Evolutionary conservation across 768 basidiomycete species (phyloP).

Genomic region (Pisolithus orientalis): DNA sequence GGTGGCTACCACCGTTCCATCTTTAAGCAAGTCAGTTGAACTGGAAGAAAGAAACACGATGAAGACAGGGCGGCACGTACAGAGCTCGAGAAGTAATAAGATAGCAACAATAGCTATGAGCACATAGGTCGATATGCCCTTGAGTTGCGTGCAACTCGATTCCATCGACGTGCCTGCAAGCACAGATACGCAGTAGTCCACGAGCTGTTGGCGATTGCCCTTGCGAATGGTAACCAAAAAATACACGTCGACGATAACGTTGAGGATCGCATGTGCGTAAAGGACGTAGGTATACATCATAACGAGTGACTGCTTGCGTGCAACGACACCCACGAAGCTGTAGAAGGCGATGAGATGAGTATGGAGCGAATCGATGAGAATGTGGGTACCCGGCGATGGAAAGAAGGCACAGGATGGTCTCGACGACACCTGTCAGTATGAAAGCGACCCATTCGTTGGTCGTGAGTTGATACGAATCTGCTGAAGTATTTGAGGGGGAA

Average conservation of each 20-base stretch:
- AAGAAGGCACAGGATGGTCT: constrained; percentile 45
- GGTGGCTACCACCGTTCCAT: constrained; percentile 46
- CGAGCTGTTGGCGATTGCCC: constrained; percentile 37
- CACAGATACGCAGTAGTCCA: constrained; percentile 39
- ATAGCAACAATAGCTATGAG: constrained; percentile 39
- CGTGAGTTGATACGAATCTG: constrained; percentile 30
- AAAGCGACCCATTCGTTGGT: constrained; percentile 35
- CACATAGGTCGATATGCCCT: constrained; percentile 37
- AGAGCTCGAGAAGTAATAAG: constrained; percentile 49
- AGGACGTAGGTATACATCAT: constrained; percentile 50
- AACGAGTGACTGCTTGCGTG: constrained; percentile 56
- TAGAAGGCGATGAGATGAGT: constrained; percentile 1
- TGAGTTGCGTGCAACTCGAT: constrained; percentile 38
- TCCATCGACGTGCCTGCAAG: constrained; percentile 36
- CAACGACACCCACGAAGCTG: constrained; percentile 59
- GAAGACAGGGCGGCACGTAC: constrained; percentile 32
- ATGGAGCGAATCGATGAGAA: not conserved
- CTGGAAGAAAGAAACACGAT: not conserved
- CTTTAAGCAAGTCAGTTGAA: constrained; percentile 24
- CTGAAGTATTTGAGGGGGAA: not conserved
- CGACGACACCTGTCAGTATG: constrained; percentile 45
- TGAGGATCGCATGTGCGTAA: constrained; percentile 52
- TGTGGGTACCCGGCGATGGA: constrained; percentile 48
- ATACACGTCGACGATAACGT: constrained; percentile 45
- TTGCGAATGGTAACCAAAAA: constrained; percentile 45